phyloP scores from a whole-genome alignment of 441 rosid genomes.

The Pelargonium australe region DNA sequence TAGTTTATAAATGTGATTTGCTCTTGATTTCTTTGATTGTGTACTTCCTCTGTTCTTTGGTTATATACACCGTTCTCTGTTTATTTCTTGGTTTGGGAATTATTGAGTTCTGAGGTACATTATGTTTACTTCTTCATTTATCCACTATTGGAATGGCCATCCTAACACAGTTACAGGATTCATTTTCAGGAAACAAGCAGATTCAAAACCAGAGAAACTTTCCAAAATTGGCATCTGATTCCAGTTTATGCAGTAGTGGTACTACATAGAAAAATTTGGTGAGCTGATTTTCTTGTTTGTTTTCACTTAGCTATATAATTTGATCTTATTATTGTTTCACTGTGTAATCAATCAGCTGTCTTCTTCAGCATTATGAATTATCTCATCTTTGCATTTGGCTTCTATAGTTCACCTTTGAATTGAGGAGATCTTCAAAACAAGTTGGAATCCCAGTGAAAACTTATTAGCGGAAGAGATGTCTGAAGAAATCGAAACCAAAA shows the following conservation, averaged over 20 bases:
- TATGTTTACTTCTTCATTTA: constrained; percentile 6
- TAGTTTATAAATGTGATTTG: neutral
- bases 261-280: constrained; percentile 48
- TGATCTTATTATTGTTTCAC: neutral
- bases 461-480: constrained; percentile 75
- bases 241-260: constrained; percentile 36
- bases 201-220: constrained; percentile 32
- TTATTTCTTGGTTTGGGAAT: too few relatives aligned
- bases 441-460: constrained; percentile 59
- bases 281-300: constrained; percentile 16
- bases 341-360: neutral
- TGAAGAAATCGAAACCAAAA: constrained; percentile 53
- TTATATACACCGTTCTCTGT: too few relatives aligned
- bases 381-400: constrained; percentile 16
- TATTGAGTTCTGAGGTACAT: too few relatives aligned
- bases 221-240: constrained; percentile 44
- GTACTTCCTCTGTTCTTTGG: neutral
- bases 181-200: constrained; percentile 52
- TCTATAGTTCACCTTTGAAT: constrained; percentile 39
- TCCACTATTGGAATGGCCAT: constrained; percentile 14
- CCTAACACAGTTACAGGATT: constrained; percentile 27
- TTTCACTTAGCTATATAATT: neutral
- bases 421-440: constrained; percentile 37
- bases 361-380: neutral
- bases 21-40: neutral